A percentile compares a stretch with the other conserved stretches of the same genome.
These are phyloP conservation scores for Voacanga thouarsii DNA, from an alignment of 257 asterid species.

Conservation along the genomic window DNA sequence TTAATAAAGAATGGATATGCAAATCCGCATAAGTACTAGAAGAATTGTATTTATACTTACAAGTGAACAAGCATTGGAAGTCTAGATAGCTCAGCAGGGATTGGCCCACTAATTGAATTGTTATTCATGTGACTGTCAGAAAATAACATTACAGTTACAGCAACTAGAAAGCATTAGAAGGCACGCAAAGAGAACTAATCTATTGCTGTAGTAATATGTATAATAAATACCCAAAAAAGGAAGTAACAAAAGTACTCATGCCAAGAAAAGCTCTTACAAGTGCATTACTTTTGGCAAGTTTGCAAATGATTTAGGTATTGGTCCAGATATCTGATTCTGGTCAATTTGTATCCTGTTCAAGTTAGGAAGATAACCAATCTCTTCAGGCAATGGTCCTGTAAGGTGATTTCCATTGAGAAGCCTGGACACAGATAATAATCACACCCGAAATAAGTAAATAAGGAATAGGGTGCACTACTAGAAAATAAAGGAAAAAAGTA, in stretches of 20 bases:
- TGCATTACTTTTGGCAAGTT: slow-evolving; percentile 62
- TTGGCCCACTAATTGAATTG: slow-evolving; percentile 85
- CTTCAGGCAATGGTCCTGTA: slow-evolving; percentile 89
- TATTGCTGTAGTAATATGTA: background rate
- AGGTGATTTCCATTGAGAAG: slow-evolving; percentile 91
- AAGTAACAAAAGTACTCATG: slow-evolving; percentile 14
- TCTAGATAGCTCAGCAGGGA: slow-evolving; percentile 71
- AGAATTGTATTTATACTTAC: slow-evolving; percentile 50
- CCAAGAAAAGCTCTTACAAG: slow-evolving; percentile 48
- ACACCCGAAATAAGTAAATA: background rate
- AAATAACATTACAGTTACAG: slow-evolving; percentile 21
- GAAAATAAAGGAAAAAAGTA: background rate
- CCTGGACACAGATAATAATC: slow-evolving; percentile 40
- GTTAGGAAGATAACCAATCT: slow-evolving; percentile 77
- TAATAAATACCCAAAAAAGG: background rate
- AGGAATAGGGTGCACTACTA: too few species aligned
- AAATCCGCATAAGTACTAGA: slow-evolving; percentile 7
- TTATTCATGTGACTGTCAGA: slow-evolving; percentile 94
- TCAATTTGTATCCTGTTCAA: slow-evolving; percentile 94
- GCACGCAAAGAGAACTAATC: slow-evolving; percentile 1
- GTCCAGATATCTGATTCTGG: slow-evolving; percentile 82
- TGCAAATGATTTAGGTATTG: slow-evolving; percentile 71
- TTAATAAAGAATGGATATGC: slow-evolving; percentile 12
- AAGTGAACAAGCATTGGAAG: slow-evolving; percentile 88
- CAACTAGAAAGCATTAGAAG: slow-evolving; percentile 12